Conservation (phyloP, 495 filamentous ascomycete species). For the Trichocladium uniseriatum region DNA sequence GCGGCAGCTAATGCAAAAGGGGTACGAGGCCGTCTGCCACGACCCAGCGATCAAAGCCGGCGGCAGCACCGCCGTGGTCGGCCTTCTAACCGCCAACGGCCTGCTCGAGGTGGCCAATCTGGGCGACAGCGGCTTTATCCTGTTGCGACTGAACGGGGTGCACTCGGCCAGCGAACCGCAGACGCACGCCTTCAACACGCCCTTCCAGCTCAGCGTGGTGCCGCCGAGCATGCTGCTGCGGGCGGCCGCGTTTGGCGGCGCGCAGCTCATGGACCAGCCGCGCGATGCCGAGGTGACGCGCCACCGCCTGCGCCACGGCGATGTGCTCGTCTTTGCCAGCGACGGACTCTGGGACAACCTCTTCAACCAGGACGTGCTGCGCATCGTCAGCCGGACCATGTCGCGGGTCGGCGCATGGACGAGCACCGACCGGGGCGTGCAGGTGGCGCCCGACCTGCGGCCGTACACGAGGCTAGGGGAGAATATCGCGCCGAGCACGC, state of each 20-base stretch:
- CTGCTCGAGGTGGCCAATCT: conserved; percentile 80
- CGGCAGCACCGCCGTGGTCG: conserved; percentile 84
- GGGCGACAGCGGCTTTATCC: conserved; percentile 94
- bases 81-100: conserved; percentile 58
- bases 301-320: conserved; percentile 72
- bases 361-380: conserved; percentile 77
- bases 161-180: conserved; percentile 75
- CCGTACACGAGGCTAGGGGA: conserved; percentile 41
- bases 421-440: conserved; percentile 48
- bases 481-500: conserved; percentile 7
- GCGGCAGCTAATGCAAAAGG: conserved; percentile 64
- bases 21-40: conserved; percentile 69
- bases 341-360: conserved; percentile 97
- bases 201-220: conserved; percentile 85
- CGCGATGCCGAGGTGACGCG: conserved; percentile 71
- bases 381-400: conserved; percentile 70
- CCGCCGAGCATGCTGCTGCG: conserved; percentile 69
- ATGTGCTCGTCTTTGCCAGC: conserved; percentile 83
- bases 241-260: conserved; percentile 71
- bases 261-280: conserved; percentile 68
- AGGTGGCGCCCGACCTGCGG: conserved; percentile 46
- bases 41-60: conserved; percentile 68
- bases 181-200: conserved; percentile 96
- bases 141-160: conserved; percentile 73
- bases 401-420: conserved; percentile 60